A percentile compares a stretch with the other conserved stretches of the same genome.
Evolutionary conservation across 768 basidiomycete species (phyloP).

Genomic region (Multifurca ochricompacta): DNA sequence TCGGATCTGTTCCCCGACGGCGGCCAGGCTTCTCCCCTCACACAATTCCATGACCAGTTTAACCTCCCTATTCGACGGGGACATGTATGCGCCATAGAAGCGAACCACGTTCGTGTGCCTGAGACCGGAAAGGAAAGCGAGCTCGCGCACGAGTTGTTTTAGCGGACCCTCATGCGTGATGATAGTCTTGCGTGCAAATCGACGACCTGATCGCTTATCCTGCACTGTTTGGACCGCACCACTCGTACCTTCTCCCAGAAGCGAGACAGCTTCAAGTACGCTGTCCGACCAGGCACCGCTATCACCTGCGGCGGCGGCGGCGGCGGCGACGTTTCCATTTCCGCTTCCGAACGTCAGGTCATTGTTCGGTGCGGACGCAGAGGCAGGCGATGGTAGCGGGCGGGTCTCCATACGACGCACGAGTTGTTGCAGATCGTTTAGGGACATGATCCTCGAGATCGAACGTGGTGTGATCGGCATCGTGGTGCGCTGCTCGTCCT

Average conservation of each 20-base stretch:
- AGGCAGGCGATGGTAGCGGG: not conserved
- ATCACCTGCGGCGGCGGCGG: not conserved
- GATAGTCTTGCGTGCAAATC: slow-evolving; percentile 88
- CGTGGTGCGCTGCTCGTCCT: slow-evolving; percentile 1
- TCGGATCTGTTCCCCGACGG: slow-evolving; percentile 70
- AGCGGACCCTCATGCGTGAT: slow-evolving; percentile 76
- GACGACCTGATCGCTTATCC: slow-evolving; percentile 62
- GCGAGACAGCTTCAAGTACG: slow-evolving; percentile 56
- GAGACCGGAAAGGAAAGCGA: slow-evolving; percentile 75
- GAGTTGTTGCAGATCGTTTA: slow-evolving; percentile 13
- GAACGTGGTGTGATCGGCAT: slow-evolving; percentile 15
- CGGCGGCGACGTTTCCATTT: not conserved
- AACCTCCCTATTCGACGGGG: slow-evolving; percentile 73
- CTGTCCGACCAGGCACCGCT: slow-evolving; percentile 45
- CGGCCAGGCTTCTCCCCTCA: slow-evolving; percentile 77
- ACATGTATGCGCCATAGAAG: slow-evolving; percentile 84
- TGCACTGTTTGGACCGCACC: slow-evolving; percentile 86
- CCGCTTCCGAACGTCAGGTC: not conserved
- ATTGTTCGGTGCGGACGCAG: not conserved
- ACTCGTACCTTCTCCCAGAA: slow-evolving; percentile 84
- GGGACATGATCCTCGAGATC: slow-evolving; percentile 13
- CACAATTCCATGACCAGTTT: slow-evolving; percentile 85
- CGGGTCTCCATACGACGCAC: slow-evolving; percentile 10
- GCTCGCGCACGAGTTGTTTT: slow-evolving; percentile 81
- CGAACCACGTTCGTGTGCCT: slow-evolving; percentile 74